Base-by-base conservation (phyloP, 129 eudicot species). In the Dittrichia graveolens region DNA sequence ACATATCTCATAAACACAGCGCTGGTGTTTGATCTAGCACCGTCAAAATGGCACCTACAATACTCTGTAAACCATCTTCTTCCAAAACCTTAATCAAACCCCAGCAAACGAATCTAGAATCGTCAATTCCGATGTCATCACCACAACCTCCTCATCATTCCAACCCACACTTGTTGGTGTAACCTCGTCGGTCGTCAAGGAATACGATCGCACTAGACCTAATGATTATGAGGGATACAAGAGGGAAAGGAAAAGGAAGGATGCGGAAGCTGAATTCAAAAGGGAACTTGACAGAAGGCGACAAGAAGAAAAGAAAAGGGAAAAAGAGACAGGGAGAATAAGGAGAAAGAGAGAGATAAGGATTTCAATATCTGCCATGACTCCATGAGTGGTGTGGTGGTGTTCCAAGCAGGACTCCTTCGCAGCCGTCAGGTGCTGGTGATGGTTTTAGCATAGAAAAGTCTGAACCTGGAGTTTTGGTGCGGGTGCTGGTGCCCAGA, bases 191-290 rank as follows among this genome's bases (percentile, higher is more conserved):
- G 95, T 93, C 18, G 52, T 76, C 3, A 95, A 93, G 38, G 98
- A 93, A 54, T 93, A 93, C 59, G 98, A 93, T 38, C 98, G 96
- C 2, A 88, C 95, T 2, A 82, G 96, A 50, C 98, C 98, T 3
- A 93, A 93, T 50, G 96, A 93, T 73, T 93, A 93, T 61, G 98
- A 93, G 64, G 98, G 89, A 64, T 93, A 89, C 53, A 77, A 74
- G 59, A 78, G 90, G 42, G 95, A 93, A 82, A 79, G 81, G 86
- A 89, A 82, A 69, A 39, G 79, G 83, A 77, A 69, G 10, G 87
- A 79, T 0, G 67, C 62, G 37, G 92, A 87, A 66, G 83, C 78
- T 6, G 89, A 84, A 57, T n/a, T 84, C 63, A 84, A 75, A 78
- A 61, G 80, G 24, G 93, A 87, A 39, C 45, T 84, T 47, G 89